These are phyloP conservation scores for Abrus precatorius DNA, from an alignment of 306 rosid genomes.

Conservation along the genomic window DNA sequence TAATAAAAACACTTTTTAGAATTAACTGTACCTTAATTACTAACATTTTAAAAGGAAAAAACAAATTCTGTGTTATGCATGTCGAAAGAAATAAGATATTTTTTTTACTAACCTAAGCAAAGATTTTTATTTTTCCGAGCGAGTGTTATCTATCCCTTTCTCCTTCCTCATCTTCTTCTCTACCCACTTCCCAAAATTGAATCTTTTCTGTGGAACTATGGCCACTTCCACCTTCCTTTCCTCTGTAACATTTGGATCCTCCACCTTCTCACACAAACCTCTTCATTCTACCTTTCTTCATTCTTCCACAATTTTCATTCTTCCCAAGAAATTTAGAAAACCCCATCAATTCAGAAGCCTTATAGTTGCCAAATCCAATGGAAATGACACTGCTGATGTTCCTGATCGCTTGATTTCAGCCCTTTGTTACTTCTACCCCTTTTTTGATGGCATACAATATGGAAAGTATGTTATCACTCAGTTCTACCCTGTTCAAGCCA, in stretches of 20 bases:
- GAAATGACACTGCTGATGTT: constrained; percentile 65
- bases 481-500: constrained; percentile 74
- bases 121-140: background rate
- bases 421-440: constrained; percentile 88
- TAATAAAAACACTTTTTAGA: too few species aligned
- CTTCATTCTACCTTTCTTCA: constrained; percentile 24
- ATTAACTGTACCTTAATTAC: too few species aligned
- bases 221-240: constrained; percentile 55
- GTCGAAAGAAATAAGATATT: background rate
- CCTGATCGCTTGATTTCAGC: constrained; percentile 90
- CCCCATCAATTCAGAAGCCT: constrained; percentile 51
- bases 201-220: constrained; percentile 47
- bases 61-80: too few species aligned
- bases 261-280: constrained; percentile 33
- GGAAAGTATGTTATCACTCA: constrained; percentile 87
- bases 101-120: background rate
- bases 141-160: constrained; percentile 4
- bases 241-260: too few species aligned
- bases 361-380: constrained; percentile 71
- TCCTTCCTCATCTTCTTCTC: constrained; percentile 11
- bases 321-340: constrained; percentile 48
- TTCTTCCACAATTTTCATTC: background rate
- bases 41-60: too few species aligned
- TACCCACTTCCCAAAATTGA: constrained; percentile 15
- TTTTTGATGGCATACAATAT: constrained; percentile 89